Conservation (phyloP, 148 eudicot genomes). For the Spergularia marina region DNA sequence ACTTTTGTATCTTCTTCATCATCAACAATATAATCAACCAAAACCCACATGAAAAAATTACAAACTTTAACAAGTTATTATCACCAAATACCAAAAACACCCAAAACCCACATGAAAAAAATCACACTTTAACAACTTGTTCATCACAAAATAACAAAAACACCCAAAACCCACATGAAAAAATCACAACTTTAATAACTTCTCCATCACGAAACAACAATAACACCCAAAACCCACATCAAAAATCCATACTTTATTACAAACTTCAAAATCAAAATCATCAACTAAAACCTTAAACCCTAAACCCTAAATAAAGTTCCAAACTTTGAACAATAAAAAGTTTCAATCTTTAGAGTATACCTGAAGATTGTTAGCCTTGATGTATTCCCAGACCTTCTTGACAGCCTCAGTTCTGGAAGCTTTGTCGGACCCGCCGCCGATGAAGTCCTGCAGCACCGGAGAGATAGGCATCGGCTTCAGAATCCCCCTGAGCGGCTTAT, state of each 20-base stretch:
- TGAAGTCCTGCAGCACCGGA: conserved; percentile 39
- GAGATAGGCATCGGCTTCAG: conserved; percentile 39
- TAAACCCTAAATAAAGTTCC: conserved; percentile 5
- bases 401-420: conserved; percentile 46
- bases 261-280: background rate
- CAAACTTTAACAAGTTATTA: too few species aligned
- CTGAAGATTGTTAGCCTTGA: conserved; percentile 54
- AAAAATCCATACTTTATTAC: background rate
- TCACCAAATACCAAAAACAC: too few species aligned
- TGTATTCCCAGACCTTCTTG: conserved; percentile 53
- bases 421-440: conserved; percentile 53
- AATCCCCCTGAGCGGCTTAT: conserved; percentile 23
- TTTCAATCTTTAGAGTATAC: conserved; percentile 9
- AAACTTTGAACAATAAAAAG: background rate
- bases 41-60: background rate
- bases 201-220: background rate
- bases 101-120: background rate
- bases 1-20: too few species aligned
- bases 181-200: background rate
- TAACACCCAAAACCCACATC: background rate
- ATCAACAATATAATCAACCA: background rate
- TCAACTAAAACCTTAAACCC: background rate
- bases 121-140: background rate
- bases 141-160: background rate
- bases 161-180: background rate